These are phyloP conservation scores for Rosa rugosa DNA, from an alignment of 306 rosid species.

Conservation along the genomic window DNA sequence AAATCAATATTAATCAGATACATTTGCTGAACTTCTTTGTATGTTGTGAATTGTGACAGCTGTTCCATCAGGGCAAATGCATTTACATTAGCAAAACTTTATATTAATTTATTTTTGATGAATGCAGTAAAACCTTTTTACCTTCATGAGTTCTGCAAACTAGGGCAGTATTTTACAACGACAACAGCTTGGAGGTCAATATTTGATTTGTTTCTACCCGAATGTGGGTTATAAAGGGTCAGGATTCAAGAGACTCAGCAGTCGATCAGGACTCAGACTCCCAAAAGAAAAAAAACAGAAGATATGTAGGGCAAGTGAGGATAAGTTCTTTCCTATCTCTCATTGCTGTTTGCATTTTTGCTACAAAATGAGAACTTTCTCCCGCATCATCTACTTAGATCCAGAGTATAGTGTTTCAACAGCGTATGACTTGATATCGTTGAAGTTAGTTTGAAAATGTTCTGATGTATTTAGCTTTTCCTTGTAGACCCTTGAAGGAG, in stretches of 20 bases:
- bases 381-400: neutral
- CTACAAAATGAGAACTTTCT: neutral
- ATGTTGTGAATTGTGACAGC: neutral
- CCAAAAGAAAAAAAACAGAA: neutral
- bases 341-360: neutral
- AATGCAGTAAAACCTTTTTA: neutral
- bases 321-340: neutral
- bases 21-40: neutral
- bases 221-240: neutral
- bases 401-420: neutral
- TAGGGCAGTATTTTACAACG: neutral
- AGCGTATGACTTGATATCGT: neutral
- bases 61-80: neutral
- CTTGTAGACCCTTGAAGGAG: neutral
- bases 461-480: neutral
- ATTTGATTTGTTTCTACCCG: neutral
- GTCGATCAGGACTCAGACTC: too few relatives aligned
- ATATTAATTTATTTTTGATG: neutral
- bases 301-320: neutral
- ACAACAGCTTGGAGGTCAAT: neutral
- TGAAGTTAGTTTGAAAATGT: neutral
- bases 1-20: neutral
- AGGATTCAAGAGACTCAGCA: neutral
- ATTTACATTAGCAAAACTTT: neutral
- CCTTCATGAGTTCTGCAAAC: neutral